Evolutionary conservation across 73 alveolate species (phyloP), one percentile per base, ranked within the genome.

Genomic region (Uronychia setigera): DNA sequence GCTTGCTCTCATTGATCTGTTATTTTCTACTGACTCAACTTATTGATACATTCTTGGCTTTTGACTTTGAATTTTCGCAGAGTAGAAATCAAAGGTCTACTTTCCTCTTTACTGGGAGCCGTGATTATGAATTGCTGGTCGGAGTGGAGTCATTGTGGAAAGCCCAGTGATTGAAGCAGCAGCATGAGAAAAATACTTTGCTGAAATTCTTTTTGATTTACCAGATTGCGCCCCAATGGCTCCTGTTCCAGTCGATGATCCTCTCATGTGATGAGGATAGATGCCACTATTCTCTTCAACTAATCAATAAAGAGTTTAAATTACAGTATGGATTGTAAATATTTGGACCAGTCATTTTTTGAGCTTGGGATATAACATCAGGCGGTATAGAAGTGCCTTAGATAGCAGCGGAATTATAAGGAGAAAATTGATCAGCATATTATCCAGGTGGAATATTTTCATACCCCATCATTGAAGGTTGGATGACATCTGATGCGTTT

Each of bases 81-180:
- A 35, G 33, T 31, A 83, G 74, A 76, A 75, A 75, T 83, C 90
- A 13, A 34, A 32, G 46, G 46, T 74, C 60, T 31, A 34, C 60
- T 74, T 83, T 30, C 46, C 58, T 74, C 84, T 76, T 32, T 78
- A 58, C 59, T 83, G 79, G 0, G 83, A 83, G 5, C 67, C 67
- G 5, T 46, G 5, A 19, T 46, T 46, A 11, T 5, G 19, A 19
- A 46, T 19, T 11, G 67, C 67, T n/a, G 90, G 90, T 32, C 90
- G 27, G 46, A 83, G 60, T 27, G 85, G 85, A 1, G 90, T 75
- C 90, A 83, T 83, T 1, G 90, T 83, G 14, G 90, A 35, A 75
- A 83, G 58, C 26, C 90, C 90, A 1, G 90, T 83, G 34, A 83
- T 83, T 9, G 90, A 83, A 32, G 46, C 79, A 32, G 90, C 29